Evolutionary conservation across 2,329 filamentous ascomycete genomes (phyloP).

Genomic region (Fusarium sp.): DNA sequence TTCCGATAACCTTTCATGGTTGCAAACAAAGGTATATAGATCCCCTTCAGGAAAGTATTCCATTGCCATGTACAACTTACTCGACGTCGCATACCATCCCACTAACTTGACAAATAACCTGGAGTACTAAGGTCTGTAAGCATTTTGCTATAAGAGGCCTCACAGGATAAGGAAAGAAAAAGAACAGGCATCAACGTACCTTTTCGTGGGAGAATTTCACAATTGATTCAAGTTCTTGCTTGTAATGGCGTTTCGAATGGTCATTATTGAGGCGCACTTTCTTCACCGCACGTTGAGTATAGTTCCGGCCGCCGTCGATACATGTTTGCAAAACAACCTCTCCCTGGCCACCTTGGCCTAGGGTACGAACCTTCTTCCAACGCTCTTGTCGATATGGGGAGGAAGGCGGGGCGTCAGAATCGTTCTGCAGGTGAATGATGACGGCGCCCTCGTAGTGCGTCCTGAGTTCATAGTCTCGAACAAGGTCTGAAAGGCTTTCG

Average conservation of each 20-base stretch:
- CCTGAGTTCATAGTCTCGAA: not conserved
- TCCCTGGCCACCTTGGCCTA: not conserved
- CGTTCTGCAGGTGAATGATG: not conserved
- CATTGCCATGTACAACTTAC: not conserved
- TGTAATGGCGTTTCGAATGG: not conserved
- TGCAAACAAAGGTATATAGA: not conserved
- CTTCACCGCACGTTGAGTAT: not conserved
- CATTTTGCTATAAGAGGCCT: accelerated
- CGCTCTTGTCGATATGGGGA: not conserved
- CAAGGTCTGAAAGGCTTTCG: not conserved
- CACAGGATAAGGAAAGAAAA: not conserved
- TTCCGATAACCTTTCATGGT: not conserved
- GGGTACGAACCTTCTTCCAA: not conserved
- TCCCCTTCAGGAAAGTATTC: not conserved
- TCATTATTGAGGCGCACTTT: not conserved
- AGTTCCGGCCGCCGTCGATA: not conserved
- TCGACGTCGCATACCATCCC: not conserved
- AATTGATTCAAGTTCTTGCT: not conserved
- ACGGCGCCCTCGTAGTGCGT: not conserved
- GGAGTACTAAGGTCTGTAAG: not conserved
- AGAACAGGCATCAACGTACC: not conserved
- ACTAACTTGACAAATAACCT: not conserved
- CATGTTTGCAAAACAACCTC: not conserved
- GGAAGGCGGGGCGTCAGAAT: not conserved
- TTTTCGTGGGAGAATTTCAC: not conserved